Evolutionary conservation across 352 stramenopile genomes (phyloP).

Genomic region (Thalassiosira delicatula): DNA sequence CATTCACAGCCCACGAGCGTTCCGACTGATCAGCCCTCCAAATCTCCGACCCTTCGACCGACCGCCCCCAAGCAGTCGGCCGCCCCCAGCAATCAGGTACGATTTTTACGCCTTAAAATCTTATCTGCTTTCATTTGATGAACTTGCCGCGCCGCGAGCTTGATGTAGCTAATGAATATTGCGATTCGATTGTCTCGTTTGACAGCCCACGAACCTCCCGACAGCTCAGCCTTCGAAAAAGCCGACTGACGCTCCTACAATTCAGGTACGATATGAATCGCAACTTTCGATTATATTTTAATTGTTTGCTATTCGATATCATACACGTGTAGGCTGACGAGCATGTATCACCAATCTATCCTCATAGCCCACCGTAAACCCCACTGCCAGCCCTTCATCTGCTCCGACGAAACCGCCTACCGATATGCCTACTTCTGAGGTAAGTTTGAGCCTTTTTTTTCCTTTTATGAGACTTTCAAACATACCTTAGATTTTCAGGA

Average conservation of each 20-base stretch:
- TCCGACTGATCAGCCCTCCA: neutral
- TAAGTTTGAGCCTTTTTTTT: neutral
- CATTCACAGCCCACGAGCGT: neutral
- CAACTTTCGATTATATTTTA: too few relatives aligned
- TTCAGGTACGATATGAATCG: neutral
- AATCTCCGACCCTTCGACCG: too few relatives aligned
- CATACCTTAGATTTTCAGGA: neutral
- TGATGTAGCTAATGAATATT: neutral
- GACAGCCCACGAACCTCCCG: neutral
- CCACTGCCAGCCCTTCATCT: neutral
- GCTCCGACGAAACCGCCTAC: neutral
- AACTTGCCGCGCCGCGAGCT: neutral
- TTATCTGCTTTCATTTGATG: neutral
- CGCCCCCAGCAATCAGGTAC: too few relatives aligned
- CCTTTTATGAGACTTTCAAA: neutral
- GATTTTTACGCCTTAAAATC: neutral
- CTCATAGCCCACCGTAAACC: neutral
- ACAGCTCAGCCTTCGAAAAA: neutral
- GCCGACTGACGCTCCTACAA: neutral
- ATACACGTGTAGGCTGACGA: neutral
- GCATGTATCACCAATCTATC: neutral
- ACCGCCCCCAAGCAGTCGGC: too few relatives aligned
- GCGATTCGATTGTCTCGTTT: neutral
- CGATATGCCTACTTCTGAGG: neutral
- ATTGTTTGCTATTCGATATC: neutral